phyloP scores from a whole-genome alignment of 2,329 filamentous ascomycete genomes.

The Penicillium brevicompactum region DNA sequence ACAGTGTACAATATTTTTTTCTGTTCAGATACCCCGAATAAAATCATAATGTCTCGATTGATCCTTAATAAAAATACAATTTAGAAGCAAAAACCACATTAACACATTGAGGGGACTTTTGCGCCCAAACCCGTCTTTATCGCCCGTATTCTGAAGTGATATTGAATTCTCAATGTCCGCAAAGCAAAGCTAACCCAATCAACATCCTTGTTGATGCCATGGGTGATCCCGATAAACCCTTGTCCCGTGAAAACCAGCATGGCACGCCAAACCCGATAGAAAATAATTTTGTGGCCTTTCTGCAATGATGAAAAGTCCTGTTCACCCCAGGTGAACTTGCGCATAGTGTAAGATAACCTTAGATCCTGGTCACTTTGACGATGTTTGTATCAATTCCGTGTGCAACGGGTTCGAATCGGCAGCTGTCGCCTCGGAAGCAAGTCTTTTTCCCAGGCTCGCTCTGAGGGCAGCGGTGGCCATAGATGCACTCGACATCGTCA shows the following conservation, averaged over 20 bases:
- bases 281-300: slow-evolving; percentile 2
- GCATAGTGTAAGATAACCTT: slow-evolving; percentile 8
- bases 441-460: slow-evolving; percentile 53
- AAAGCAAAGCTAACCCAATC: slow-evolving; percentile 3
- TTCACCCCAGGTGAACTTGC: background rate
- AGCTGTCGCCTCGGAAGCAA: slow-evolving; percentile 61
- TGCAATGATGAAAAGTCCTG: slow-evolving; percentile 5
- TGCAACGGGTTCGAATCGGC: slow-evolving; percentile 59
- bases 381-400: slow-evolving; percentile 61
- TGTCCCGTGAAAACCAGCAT: slow-evolving; percentile 7
- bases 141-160: slow-evolving; percentile 1
- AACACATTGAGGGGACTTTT: slow-evolving; percentile 5
- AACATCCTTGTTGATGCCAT: slow-evolving; percentile 5
- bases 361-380: slow-evolving; percentile 55
- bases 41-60: background rate
- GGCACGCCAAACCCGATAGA: slow-evolving; percentile 8
- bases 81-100: background rate
- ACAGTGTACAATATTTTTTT: background rate
- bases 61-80: slow-evolving; percentile 14
- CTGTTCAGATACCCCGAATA: slow-evolving; percentile 4
- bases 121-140: slow-evolving; percentile 2
- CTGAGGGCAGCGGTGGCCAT: slow-evolving; percentile 64
- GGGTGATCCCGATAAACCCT: background rate
- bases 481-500: slow-evolving; percentile 63
- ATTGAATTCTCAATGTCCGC: background rate